Evolutionary conservation across 305 asterid genomes (phyloP).

Genomic region (Euphrasia arctica): DNA sequence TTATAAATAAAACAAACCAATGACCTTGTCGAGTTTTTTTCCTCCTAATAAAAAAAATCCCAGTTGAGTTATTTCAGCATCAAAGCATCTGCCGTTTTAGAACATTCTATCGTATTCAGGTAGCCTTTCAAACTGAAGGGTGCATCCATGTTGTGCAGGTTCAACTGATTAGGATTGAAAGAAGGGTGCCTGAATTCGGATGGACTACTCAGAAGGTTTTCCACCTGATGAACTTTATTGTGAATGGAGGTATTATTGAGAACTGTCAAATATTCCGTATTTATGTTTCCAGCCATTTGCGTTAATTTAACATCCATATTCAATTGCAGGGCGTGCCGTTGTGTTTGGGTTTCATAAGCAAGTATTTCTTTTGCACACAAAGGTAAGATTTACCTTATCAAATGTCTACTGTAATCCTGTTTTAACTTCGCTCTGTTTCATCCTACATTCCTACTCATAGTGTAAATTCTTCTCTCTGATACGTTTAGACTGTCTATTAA

Average conservation of each 20-base stretch:
- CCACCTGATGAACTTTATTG: slow-evolving; percentile 93
- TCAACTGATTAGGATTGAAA: slow-evolving; percentile 81
- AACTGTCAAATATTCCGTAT: slow-evolving; percentile 13
- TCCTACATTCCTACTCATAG: slow-evolving; percentile 6
- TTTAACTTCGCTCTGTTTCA: not conserved
- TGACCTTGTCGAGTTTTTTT: slow-evolving; percentile 10
- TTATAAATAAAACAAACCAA: not conserved
- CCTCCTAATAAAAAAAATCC: not conserved
- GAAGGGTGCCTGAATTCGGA: slow-evolving; percentile 94
- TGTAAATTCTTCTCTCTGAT: slow-evolving; percentile 12
- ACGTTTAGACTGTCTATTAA: not conserved
- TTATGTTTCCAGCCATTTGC: slow-evolving; percentile 18
- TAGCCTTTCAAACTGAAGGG: slow-evolving; percentile 16
- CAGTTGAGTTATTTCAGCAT: slow-evolving; percentile 7
- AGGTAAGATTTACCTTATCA: slow-evolving; percentile 43
- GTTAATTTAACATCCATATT: slow-evolving; percentile 15
- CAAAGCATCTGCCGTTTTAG: not conserved
- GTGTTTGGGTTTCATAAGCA: slow-evolving; percentile 86
- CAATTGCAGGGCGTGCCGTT: slow-evolving; percentile 76
- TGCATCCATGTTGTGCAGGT: slow-evolving; percentile 47
- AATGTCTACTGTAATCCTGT: slow-evolving; percentile 1
- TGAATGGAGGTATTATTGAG: slow-evolving; percentile 81
- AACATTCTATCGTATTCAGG: slow-evolving; percentile 11
- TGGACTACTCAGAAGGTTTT: slow-evolving; percentile 98
- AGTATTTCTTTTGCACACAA: slow-evolving; percentile 79